phyloP scores from a whole-genome alignment of 148 eudicot species.

The Persicaria tinctoria region DNA sequence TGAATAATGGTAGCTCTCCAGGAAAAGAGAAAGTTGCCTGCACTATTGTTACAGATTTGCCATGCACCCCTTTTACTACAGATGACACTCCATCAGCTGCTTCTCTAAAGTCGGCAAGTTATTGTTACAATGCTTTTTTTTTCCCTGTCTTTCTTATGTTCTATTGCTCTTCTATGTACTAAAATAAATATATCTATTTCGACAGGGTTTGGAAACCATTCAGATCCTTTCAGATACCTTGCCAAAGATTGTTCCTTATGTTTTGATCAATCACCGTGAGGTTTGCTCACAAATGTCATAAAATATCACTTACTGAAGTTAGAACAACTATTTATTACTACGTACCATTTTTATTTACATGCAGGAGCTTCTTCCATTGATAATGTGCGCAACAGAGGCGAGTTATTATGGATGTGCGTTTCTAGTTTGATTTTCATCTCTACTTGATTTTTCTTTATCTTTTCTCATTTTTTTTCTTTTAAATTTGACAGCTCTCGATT shows the following conservation, averaged over 20 bases:
- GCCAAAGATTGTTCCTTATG: conserved; percentile 96
- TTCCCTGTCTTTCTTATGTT: background rate
- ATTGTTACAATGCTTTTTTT: background rate
- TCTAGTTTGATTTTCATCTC: conserved; percentile 57
- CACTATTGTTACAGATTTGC: conserved; percentile 26
- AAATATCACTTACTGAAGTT: conserved; percentile 3
- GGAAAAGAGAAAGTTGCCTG: conserved; percentile 23
- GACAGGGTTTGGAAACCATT: conserved; percentile 77
- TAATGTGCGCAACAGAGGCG: conserved; percentile 99
- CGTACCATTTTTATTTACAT: conserved; percentile 14
- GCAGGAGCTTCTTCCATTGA: conserved; percentile 98
- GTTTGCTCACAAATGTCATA: conserved; percentile 27
- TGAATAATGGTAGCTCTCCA: conserved; percentile 23
- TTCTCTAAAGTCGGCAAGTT: conserved; percentile 52
- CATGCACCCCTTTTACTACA: conserved; percentile 23
- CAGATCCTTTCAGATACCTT: conserved; percentile 88
- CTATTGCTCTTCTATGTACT: background rate
- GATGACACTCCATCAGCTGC: conserved; percentile 31
- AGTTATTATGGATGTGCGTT: conserved; percentile 90
- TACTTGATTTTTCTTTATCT: conserved; percentile 46
- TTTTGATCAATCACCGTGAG: conserved; percentile 88
- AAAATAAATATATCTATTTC: background rate
- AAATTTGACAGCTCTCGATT: conserved; percentile 53
- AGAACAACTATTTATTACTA: conserved; percentile 6
- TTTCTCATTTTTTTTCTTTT: too few relatives aligned